phyloP scores from a whole-genome alignment of 371 early-diverging fungal species.

The Vairimorpha apis region DNA sequence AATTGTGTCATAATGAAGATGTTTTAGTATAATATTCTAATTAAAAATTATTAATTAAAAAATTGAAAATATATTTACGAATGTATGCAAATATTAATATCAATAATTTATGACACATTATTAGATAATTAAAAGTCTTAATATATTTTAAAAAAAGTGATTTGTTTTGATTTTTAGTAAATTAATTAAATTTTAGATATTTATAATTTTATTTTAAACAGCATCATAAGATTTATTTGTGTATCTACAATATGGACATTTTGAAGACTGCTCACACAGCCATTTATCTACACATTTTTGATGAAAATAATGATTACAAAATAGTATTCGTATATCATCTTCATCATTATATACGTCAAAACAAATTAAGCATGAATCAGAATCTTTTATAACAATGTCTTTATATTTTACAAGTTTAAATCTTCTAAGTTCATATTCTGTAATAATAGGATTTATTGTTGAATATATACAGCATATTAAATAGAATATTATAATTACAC shows the following conservation, averaged over 20 bases:
- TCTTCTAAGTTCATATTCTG: conserved; percentile 14
- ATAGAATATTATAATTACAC: not conserved
- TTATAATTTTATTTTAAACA: not conserved
- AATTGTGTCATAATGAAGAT: no score
- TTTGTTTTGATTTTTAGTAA: not conserved
- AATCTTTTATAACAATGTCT: not conserved
- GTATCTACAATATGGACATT: conserved; percentile 53
- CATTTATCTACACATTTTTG: conserved; percentile 53
- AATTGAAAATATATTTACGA: not conserved
- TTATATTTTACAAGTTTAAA: conserved; percentile 8
- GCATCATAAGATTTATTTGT: conserved; percentile 11
- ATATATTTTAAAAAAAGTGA: not conserved
- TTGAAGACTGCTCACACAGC: conserved; percentile 41
- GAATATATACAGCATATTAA: conserved; percentile 8
- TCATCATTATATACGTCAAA: conserved; percentile 4
- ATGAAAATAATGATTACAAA: conserved; percentile 53
- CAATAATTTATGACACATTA: not conserved
- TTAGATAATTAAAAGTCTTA: not conserved
- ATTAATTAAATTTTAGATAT: not conserved
- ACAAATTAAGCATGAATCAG: conserved; percentile 5
- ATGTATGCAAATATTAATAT: not conserved
- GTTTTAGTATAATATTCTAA: no score
- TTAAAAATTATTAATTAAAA: not conserved
- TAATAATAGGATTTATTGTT: not conserved
- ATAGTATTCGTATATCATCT: conserved; percentile 31